These are phyloP conservation scores for Rheum nobile DNA, from an alignment of 148 eudicot genomes.

Conservation along the genomic window DNA sequence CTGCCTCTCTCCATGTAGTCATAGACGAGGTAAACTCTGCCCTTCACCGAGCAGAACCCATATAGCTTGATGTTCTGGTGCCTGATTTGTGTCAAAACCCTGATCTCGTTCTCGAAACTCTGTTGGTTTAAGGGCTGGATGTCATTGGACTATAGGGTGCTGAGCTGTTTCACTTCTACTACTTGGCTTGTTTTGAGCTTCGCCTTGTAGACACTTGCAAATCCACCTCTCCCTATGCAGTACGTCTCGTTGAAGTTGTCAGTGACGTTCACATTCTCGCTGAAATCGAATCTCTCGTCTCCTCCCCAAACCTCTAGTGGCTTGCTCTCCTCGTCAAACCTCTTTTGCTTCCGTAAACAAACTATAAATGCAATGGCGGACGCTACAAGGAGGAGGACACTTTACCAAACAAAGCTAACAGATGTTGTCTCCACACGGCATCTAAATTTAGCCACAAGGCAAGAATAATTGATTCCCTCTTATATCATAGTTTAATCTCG, in stretches of 20 bases:
- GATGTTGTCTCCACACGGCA: no score
- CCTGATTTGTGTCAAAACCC: conserved; percentile 14
- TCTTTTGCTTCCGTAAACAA: no score
- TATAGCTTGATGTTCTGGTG: conserved; percentile 22
- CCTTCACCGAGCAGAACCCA: conserved; percentile 23
- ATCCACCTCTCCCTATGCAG: no score
- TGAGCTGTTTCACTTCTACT: conserved; percentile 42
- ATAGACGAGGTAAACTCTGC: conserved; percentile 20
- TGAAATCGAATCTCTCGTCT: conserved; percentile 22
- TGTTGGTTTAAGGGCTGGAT: no score
- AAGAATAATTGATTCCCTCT: no score
- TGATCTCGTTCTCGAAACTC: conserved; percentile 19
- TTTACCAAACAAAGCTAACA: no score
- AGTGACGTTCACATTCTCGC: conserved; percentile 30
- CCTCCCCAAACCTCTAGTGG: no score
- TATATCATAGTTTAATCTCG: no score
- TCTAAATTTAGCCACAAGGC: no score
- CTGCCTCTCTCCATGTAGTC: conserved; percentile 21
- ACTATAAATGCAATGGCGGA: no score
- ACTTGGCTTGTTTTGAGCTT: conserved; percentile 27
- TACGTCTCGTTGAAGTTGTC: conserved; percentile 21
- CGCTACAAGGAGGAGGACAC: no score
- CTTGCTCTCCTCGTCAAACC: no score
- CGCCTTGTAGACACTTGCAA: conserved; percentile 36
- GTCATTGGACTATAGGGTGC: conserved; percentile 8